Conservation (phyloP, 306 rosid genomes). For the Vigna angularis region DNA sequence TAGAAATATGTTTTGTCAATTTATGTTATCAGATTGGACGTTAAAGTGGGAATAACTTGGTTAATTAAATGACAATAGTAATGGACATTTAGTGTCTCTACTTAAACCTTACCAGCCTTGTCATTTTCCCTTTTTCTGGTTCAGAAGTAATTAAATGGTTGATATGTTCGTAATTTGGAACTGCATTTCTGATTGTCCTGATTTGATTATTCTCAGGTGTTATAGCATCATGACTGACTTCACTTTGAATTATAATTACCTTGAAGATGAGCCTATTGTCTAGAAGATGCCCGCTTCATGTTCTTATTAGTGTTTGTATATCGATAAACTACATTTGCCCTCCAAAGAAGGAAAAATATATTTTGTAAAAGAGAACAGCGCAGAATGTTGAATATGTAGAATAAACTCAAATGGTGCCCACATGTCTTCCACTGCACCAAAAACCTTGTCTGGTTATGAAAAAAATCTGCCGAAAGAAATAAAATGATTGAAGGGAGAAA, state of each 20-base stretch:
- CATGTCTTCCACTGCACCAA: no score
- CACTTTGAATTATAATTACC: constrained; percentile 84
- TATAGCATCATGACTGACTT: constrained; percentile 89
- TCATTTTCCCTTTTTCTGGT: not conserved
- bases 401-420: no score
- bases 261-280: constrained; percentile 80
- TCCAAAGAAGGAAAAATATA: not conserved
- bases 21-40: not conserved
- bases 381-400: constrained; percentile 23
- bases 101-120: not conserved
- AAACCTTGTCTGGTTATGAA: no score
- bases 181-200: constrained; percentile 14
- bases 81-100: not conserved
- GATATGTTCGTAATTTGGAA: constrained; percentile 16
- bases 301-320: constrained; percentile 27
- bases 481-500: no score
- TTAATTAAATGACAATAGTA: not conserved
- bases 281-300: constrained; percentile 36
- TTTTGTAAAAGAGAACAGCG: not conserved
- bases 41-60: not conserved
- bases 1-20: not conserved
- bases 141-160: not conserved
- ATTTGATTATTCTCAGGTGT: constrained; percentile 64
- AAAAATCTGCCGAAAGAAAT: no score
- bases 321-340: constrained; percentile 4